Evolutionary conservation across 768 basidiomycete genomes (phyloP), one percentile per base, ranked within the genome.

Genomic region (Tubosaeta sp.): DNA sequence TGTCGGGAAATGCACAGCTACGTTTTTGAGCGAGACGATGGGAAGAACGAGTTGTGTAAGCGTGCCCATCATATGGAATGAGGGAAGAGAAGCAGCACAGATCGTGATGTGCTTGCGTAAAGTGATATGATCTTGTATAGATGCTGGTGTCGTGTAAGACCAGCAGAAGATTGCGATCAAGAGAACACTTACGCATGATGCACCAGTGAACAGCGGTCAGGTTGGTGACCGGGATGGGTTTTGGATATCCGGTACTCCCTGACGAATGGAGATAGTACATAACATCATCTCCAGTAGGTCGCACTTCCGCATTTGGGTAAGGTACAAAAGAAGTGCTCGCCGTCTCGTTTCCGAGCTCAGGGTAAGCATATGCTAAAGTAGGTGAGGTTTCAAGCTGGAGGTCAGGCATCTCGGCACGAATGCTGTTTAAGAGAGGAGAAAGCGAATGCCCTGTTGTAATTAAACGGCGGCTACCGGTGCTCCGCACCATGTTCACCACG

Each of bases 171-270:
- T 16, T 21, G 13, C 12, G 36, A 21, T 14, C n/a, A 8, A 7
- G 6, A 21, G 11, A 31, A 42, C 29, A 62, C 68, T 57, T 56
- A 76, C 74, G 61, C 32, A 66, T 61, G 24, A 56, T 47, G 18
- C 63, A 65, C 67, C 71, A 73, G 30, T 73, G 64, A 12, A 63
- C 29, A 12, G 68, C 32, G 7, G 54, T 62, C n/a, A 56, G 52
- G 38, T 70, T 66, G 0, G 66, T 70, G 21, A 73, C 61, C 6
- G 68, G 59, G 34, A 79, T 70, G 7, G 71, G 57, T 51, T 74
- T 77, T 0, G 76, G 76, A 36, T 73, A 66, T 7, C 76, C 76
- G 0, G 77, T 76, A 38, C 75, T 77, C 16, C 77, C 77, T 5
- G 77, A 78, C 0, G 78, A 78, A 55, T 78, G 76, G 0, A 76